Percentiles rank a stretch among this genome's conserved stretches.
phyloP scores from a whole-genome alignment of 1,284 basidiomycete genomes.

The Cryptococcus hybrid region DNA sequence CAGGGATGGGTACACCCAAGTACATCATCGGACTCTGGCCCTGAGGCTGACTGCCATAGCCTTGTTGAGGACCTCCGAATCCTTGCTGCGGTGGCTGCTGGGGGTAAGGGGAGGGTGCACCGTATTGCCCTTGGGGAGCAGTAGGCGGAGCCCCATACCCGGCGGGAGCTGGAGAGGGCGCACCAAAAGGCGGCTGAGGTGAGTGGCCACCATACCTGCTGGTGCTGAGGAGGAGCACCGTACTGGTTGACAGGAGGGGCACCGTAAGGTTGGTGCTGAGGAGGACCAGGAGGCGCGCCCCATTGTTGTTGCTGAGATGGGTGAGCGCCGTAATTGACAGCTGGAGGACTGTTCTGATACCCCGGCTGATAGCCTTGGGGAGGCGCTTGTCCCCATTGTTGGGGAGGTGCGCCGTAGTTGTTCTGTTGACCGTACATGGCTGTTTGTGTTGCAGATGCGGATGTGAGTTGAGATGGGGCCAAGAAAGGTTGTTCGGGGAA shows the following conservation, averaged over 20 bases:
- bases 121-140: constrained; percentile 12
- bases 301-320: not conserved
- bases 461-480: not conserved
- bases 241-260: constrained; percentile 10
- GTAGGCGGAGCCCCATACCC: constrained; percentile 16
- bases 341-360: constrained; percentile 1
- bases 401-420: constrained; percentile 9
- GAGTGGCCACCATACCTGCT: constrained; percentile 3
- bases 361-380: constrained; percentile 4
- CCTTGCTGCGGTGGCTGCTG: constrained; percentile 10
- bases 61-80: constrained; percentile 3
- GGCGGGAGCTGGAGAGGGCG: constrained; percentile 15
- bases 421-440: constrained; percentile 11
- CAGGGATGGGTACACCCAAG: constrained; percentile 43
- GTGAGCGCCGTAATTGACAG: not conserved
- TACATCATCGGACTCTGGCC: constrained; percentile 27
- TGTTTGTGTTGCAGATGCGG: not conserved
- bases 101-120: constrained; percentile 10
- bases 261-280: constrained; percentile 16
- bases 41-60: constrained; percentile 6
- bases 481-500: not conserved
- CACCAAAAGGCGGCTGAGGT: constrained; percentile 13
- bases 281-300: not conserved
- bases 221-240: constrained; percentile 10
- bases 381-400: constrained; percentile 9